Conservation (phyloP, 2,329 filamentous ascomycete species). For the Aulographum hederae region DNA sequence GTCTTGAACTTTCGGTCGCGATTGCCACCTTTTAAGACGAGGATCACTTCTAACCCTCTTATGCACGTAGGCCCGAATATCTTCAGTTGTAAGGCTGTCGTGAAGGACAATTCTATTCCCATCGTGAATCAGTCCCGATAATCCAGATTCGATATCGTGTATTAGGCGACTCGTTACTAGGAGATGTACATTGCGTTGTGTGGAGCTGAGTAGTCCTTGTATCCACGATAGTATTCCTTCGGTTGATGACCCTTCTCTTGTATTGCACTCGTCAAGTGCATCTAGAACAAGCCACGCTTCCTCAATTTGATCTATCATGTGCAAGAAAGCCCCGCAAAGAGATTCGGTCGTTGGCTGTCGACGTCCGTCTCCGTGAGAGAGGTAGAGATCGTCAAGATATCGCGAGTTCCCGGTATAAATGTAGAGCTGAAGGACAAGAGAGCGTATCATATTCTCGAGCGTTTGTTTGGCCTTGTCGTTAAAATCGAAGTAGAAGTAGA, state of each 20-base stretch:
- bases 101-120: conserved; percentile 9
- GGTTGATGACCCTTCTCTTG: conserved; percentile 1
- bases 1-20: conserved; percentile 5
- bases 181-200: conserved; percentile 5
- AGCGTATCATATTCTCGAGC: conserved; percentile 12
- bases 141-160: conserved; percentile 2
- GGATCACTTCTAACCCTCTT: conserved; percentile 7
- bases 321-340: conserved; percentile 1
- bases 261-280: conserved; percentile 6
- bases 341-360: conserved; percentile 1
- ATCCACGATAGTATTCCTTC: conserved; percentile 5
- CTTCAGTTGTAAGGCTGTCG: conserved; percentile 7
- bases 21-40: conserved; percentile 11
- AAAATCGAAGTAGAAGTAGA: conserved; percentile 11
- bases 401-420: conserved; percentile 1
- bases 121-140: conserved; percentile 3
- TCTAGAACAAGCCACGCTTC: conserved; percentile 7
- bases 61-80: conserved; percentile 12
- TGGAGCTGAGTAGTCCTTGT: background rate
- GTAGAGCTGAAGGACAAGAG: conserved; percentile 15
- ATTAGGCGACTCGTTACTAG: conserved; percentile 5
- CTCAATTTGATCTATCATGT: conserved; percentile 2
- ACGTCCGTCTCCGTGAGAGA: conserved; percentile 1
- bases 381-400: conserved; percentile 3
- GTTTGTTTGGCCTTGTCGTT: conserved; percentile 14